Evolutionary conservation across 148 eudicot species (phyloP).

Genomic region (Chenopodium berlandieri): DNA sequence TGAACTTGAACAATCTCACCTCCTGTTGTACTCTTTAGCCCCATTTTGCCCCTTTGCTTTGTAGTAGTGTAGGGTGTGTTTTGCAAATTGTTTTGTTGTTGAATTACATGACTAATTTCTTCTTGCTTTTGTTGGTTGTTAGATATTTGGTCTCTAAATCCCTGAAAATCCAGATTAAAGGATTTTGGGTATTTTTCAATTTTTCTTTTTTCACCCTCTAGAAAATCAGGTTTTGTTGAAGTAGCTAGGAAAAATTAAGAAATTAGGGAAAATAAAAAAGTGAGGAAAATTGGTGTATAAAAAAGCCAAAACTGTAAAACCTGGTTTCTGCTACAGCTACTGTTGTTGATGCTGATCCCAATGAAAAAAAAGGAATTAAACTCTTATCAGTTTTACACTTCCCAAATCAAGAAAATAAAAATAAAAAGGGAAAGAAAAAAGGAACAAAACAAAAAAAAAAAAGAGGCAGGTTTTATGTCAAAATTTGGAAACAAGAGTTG

Average conservation of each 20-base stretch:
- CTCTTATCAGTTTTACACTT: conserved; percentile 28
- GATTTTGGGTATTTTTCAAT: background rate
- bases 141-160: conserved; percentile 10
- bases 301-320: conserved; percentile 33
- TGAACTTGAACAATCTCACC: conserved; percentile 41
- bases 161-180: conserved; percentile 35
- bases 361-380: conserved; percentile 27
- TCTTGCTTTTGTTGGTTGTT: conserved; percentile 4
- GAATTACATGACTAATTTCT: conserved; percentile 11
- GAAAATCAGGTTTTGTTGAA: too few relatives aligned
- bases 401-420: conserved; percentile 19
- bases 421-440: background rate
- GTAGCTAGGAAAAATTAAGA: background rate
- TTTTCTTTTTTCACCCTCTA: too few relatives aligned
- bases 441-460: background rate
- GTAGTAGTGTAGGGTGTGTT: background rate
- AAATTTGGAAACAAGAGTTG: background rate
- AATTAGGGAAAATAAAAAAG: background rate
- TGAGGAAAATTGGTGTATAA: background rate
- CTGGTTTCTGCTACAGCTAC: conserved; percentile 19
- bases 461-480: conserved; percentile 7
- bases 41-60: conserved; percentile 31
- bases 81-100: background rate
- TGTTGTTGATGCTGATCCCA: conserved; percentile 36
- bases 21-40: conserved; percentile 21